Evolutionary conservation across 2,329 filamentous ascomycete species (phyloP).

Genomic region (Leptographium procerum): DNA sequence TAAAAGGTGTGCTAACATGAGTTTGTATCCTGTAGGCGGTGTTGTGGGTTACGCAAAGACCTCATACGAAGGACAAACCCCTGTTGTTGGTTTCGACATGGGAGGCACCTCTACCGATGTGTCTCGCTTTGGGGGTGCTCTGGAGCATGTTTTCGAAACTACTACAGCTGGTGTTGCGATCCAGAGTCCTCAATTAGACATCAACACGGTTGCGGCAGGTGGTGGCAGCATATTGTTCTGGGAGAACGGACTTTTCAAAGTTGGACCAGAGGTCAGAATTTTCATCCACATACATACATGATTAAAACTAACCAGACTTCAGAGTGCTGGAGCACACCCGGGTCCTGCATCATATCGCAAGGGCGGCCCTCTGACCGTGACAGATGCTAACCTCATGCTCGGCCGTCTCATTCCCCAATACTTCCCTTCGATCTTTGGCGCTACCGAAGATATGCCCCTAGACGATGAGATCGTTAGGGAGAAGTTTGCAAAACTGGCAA

Average conservation of each 20-base stretch:
- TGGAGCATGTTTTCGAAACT: conserved; percentile 55
- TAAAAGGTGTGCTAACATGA: too few relatives aligned
- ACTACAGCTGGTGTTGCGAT: not conserved
- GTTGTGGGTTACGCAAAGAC: conserved; percentile 68
- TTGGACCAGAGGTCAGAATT: conserved; percentile 52
- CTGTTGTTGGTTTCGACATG: conserved; percentile 4
- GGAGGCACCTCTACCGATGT: conserved; percentile 10
- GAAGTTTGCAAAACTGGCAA: conserved; percentile 63
- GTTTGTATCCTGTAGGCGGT: conserved; percentile 45
- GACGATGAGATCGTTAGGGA: conserved; percentile 45
- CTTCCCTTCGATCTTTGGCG: conserved; percentile 58
- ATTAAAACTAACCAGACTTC: not conserved
- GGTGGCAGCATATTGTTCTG: conserved; percentile 78
- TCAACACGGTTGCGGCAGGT: conserved; percentile 86
- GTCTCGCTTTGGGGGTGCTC: conserved; percentile 26
- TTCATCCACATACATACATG: too few relatives aligned
- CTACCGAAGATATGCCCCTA: conserved; percentile 44
- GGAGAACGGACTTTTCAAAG: conserved; percentile 73
- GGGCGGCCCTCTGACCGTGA: conserved; percentile 54
- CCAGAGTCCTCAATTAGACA: conserved; percentile 23
- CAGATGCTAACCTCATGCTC: conserved; percentile 54
- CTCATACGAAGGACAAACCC: conserved; percentile 16
- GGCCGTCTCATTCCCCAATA: conserved; percentile 44
- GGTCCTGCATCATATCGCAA: conserved; percentile 60
- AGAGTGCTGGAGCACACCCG: conserved; percentile 54